Evolutionary conservation across 1,139 yeast species (phyloP), one percentile per base, ranked within the genome.

Genomic region (Yamadazyma taylorii): DNA sequence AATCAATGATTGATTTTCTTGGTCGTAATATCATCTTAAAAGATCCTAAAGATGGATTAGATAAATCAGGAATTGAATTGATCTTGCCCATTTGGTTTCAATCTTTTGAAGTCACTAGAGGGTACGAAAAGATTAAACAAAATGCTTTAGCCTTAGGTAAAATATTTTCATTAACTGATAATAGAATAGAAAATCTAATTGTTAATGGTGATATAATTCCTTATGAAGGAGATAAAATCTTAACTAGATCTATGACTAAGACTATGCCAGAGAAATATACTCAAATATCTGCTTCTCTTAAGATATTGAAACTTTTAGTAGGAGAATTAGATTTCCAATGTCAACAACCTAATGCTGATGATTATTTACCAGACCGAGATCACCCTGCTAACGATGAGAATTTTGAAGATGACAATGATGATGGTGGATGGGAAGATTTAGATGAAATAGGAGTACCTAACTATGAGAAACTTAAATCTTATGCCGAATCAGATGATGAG

Each of bases 181-280:
- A 68, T 1, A 61, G 81, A 24, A 58, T 86, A 7, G 68, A 71
- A 34, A 47, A 56, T 1, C 57, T 87, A 7, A 45, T 63, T 9
- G 96, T 90, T 0, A 78, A 88, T 50, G 97, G 96, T 4, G 95
- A 89, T 43, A 66, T 82, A 10, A 69, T 85, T 15, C 84, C 86
- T 1, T 75, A 80, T 45, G 68, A 78, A 21, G 74, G 75, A 1
- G 78, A 78, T 39, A 54, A 79, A 24, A 89, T 90, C 30, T 63
- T 88, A 7, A 92, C 97, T 0, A 73, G 98, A 50, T 87, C 97
- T 0, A 85, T 81, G 81, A 79, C 95, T 2, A 79, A 77, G 48
- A 61, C 68, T n/a, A 71, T 78, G 74, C 85, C 86, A 0, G 76
- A 80, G 36, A 62, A 68, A 45, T 85, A 71, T 48, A 78, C 87